phyloP scores from a whole-genome alignment of 805 yeast species.

The Aciculoconidium aculeatum region DNA sequence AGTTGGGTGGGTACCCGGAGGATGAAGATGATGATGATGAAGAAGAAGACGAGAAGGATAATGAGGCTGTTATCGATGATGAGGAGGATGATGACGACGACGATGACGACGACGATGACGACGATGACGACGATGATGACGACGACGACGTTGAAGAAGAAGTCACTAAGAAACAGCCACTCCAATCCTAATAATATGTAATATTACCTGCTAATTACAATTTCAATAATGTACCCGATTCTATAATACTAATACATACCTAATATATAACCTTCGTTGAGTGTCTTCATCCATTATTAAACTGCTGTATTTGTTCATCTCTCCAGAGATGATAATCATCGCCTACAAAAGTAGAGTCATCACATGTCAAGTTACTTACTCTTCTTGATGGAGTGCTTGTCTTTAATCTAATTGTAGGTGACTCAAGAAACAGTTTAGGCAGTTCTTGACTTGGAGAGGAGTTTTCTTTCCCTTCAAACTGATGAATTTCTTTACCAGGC shows the following conservation, averaged over 20 bases:
- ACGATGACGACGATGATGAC: conserved; percentile 33
- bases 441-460: too few species aligned
- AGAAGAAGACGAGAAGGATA: conserved; percentile 38
- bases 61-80: conserved; percentile 22
- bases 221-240: not conserved
- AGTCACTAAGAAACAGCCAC: conserved; percentile 22
- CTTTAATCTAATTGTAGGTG: too few species aligned
- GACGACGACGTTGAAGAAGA: conserved; percentile 44
- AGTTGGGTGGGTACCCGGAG: conserved; percentile 50
- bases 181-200: not conserved
- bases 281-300: conserved; percentile 4
- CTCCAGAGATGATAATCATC: conserved; percentile 39
- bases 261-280: not conserved
- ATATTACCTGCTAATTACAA: not conserved
- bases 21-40: conserved; percentile 48
- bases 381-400: conserved; percentile 7
- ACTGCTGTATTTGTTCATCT: conserved; percentile 25
- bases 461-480: too few species aligned
- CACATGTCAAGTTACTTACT: conserved; percentile 21
- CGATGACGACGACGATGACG: conserved; percentile 30
- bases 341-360: conserved; percentile 33
- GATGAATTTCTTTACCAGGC: too few species aligned
- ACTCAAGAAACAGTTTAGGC: too few species aligned
- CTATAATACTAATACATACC: conserved; percentile 1
- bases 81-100: conserved; percentile 25